Conservation (phyloP, 345 rosid genomes). For the Carallia brachiata region DNA sequence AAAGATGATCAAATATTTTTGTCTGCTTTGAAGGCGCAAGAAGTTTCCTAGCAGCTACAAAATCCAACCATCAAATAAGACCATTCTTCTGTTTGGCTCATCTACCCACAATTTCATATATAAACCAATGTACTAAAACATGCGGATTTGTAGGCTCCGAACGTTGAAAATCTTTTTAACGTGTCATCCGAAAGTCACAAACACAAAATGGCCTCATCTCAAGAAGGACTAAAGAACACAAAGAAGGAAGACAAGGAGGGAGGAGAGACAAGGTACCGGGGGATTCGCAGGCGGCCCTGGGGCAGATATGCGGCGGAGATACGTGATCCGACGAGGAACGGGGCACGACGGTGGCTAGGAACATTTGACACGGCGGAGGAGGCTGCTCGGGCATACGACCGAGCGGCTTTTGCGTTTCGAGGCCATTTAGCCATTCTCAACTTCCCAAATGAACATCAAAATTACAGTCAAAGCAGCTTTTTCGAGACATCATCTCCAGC, state of each 20-base stretch:
- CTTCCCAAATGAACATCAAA: slow-evolving; percentile 26
- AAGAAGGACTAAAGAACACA: background rate
- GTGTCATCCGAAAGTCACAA: too few species aligned
- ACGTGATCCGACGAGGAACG: slow-evolving; percentile 68
- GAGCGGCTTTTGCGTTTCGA: slow-evolving; percentile 29
- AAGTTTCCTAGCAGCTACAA: slow-evolving; percentile 16
- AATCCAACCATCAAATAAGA: slow-evolving; percentile 31
- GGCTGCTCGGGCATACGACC: slow-evolving; percentile 31
- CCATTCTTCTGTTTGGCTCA: background rate
- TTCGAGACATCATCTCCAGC: background rate
- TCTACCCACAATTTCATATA: too few species aligned
- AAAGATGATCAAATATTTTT: background rate
- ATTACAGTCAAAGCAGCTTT: slow-evolving; percentile 7
- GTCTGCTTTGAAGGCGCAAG: background rate
- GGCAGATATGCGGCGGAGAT: slow-evolving; percentile 85
- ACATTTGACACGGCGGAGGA: slow-evolving; percentile 29
- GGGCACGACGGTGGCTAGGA: slow-evolving; percentile 66
- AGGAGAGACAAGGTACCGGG: slow-evolving; percentile 52
- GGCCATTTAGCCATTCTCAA: slow-evolving; percentile 34
- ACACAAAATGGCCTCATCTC: slow-evolving; percentile 20
- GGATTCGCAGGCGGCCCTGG: slow-evolving; percentile 75
- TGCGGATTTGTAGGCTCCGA: too few species aligned
- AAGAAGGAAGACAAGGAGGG: slow-evolving; percentile 9
- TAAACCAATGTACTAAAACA: too few species aligned
- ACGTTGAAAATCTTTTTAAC: too few species aligned